These are phyloP conservation scores for Bipolaris victoriae DNA, from an alignment of 2,329 filamentous ascomycete genomes.

Conservation along the genomic window DNA sequence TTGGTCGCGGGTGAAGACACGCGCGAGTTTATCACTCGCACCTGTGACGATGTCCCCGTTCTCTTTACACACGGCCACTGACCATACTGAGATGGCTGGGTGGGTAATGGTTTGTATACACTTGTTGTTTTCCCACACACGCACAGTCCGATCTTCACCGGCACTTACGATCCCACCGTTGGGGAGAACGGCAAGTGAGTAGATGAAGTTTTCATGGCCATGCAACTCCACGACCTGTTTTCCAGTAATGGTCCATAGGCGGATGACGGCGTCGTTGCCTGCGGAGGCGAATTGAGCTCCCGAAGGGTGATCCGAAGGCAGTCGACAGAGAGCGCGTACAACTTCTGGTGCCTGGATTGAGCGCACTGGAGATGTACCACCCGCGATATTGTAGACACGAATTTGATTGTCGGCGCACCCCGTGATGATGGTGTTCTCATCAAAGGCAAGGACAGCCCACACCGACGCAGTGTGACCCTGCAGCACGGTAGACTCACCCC, in stretches of 20 bases:
- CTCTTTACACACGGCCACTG: constrained; percentile 78
- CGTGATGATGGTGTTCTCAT: constrained; percentile 75
- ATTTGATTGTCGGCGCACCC: constrained; percentile 90
- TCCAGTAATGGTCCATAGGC: constrained; percentile 84
- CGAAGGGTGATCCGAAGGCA: constrained; percentile 76
- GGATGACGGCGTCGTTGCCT: constrained; percentile 87
- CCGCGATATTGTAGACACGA: constrained; percentile 74
- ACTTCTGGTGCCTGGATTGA: constrained; percentile 75
- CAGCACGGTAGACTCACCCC: constrained; percentile 76
- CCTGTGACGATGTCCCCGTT: constrained; percentile 94
- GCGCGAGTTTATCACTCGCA: constrained; percentile 83
- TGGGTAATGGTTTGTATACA: constrained; percentile 97
- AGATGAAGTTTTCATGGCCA: constrained; percentile 95
- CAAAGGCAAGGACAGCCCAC: constrained; percentile 88
- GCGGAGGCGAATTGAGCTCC: constrained; percentile 94
- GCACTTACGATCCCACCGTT: constrained; percentile 88
- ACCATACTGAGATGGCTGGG: constrained; percentile 95
- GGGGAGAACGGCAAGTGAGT: constrained; percentile 77
- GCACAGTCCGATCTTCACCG: constrained; percentile 91
- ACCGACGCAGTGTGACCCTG: constrained; percentile 81
- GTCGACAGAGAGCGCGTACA: constrained; percentile 82
- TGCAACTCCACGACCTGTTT: constrained; percentile 76
- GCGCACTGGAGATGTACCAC: constrained; percentile 67
- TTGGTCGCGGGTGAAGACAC: constrained; percentile 78
- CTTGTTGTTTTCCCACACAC: constrained; percentile 81